Base-by-base conservation (phyloP, 1,284 basidiomycete genomes). In the Ceratobasidium sp. region DNA sequence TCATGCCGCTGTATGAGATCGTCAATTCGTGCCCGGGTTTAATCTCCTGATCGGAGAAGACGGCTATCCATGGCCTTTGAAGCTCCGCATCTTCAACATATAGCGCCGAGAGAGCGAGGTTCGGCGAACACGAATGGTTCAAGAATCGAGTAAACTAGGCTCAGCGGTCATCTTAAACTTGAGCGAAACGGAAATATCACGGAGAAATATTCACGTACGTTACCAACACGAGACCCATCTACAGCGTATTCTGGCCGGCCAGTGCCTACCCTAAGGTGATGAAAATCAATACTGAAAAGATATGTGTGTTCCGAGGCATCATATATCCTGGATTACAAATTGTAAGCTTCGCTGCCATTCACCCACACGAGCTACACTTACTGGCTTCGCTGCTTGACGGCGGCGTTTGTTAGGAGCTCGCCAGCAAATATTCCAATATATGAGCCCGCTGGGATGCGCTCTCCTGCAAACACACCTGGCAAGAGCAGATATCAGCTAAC, bases 111-210 rank as follows among this genome's bases (percentile, higher is more conserved):
- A 95, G 88, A 4, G 84, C 84, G 80, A 94, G 91, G 83, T 97
- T 98, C 0, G 96, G 95, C 80, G 95, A 91, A 83, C 96, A 97
- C 20, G 93, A 95, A 82, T 97, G 95, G 82, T 97, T 97, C 94
- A 93, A 81, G 81, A 91, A 93, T 20, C 92, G 87, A 53, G 92
- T 93, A 84, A 93, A 93, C 92, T 93, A 80, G n/a, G n/a, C n/a
- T n/a, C n/a, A n/a, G n/a, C n/a, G n/a, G n/a, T n/a, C n/a, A n/a
- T n/a, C n/a, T n/a, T n/a, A n/a, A n/a, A n/a, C n/a, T n/a, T 63
- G 82, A 83, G 28, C 23, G 9, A 18, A 82, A 77, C 23, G 75
- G 60, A 80, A 76, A 20, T 64, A 76, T 72, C 3, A 60, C n/a
- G 63, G 77, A 46, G 26, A n/a, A 46, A 33, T 81, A 13, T 49